A percentile compares a stretch with the other conserved stretches of the same genome.
Evolutionary conservation across 306 rosid genomes (phyloP).

Genomic region (Alnus glutinosa): DNA sequence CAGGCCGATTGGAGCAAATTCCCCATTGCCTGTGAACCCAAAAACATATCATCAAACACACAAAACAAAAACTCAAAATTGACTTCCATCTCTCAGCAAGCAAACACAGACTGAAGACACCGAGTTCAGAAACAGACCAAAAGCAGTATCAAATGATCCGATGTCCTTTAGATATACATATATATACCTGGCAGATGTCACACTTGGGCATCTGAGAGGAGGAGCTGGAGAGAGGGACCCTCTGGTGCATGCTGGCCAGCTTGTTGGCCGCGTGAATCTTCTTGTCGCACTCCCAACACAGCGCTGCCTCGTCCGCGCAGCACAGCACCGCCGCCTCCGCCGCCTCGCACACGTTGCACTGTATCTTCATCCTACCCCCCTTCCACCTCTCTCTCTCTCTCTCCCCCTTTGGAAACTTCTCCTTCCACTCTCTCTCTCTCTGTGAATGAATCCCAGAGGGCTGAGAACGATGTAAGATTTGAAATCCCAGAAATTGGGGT

Average conservation of each 20-base stretch:
- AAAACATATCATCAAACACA: background rate
- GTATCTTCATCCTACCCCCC: constrained; percentile 73
- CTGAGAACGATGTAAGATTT: background rate
- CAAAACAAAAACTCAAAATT: background rate
- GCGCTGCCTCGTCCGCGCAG: constrained; percentile 96
- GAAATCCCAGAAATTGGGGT: background rate
- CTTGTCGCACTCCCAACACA: constrained; percentile 89
- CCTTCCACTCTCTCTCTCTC: constrained; percentile 9
- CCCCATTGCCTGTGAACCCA: background rate
- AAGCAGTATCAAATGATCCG: background rate
- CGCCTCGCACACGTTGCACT: constrained; percentile 90
- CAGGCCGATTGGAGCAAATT: background rate
- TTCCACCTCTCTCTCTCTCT: constrained; percentile 8
- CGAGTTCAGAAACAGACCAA: background rate
- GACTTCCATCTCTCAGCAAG: background rate
- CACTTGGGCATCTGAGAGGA: constrained; percentile 86
- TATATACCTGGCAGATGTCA: constrained; percentile 84
- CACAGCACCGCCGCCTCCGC: constrained; percentile 90
- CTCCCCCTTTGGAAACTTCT: background rate
- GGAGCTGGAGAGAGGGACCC: constrained; percentile 68
- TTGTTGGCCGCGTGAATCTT: constrained; percentile 94
- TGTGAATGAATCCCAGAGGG: background rate
- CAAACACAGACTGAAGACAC: background rate
- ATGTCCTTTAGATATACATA: background rate
- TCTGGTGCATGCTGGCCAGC: constrained; percentile 90